Base-by-base conservation (phyloP, 2,329 filamentous ascomycete genomes). In the Aureobasidium sp. region DNA sequence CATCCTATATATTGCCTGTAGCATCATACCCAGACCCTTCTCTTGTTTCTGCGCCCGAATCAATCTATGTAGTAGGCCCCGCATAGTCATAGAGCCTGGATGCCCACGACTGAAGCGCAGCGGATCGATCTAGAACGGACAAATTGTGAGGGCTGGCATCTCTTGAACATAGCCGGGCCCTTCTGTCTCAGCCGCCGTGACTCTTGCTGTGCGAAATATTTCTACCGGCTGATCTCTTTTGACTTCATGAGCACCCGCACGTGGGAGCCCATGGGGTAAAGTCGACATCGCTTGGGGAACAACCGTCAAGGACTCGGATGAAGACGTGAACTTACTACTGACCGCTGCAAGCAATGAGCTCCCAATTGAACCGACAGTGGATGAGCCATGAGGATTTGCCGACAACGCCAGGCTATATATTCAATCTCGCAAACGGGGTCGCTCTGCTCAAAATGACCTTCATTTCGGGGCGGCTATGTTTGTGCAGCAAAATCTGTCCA, bases 161-260 rank as follows among this genome's bases (percentile, higher is more conserved):
- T 29, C 24, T 12, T 41, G 27, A 34, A 44, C 39, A 20, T 20
- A 34, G 53, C 53, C 41, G 29, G 39, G 24, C 27, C 26, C 6
- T 57, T 48, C 39, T 48, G 43, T 59, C 43, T 59, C 55, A 48
- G 55, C 43, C 55, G n/a, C 6, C 20, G 17, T 9, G 29, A 48
- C 20, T 34, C 10, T 29, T 20, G 10, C 43, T 59, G 7, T 48
- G 43, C 34, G 32, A 24, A n/a, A 59, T 29, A 59, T 26, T 24
- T 36, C 29, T 20, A 59, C 55, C 57, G 57, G 57, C 57, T 60
- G 57, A 60, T 60, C 24, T 60, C 34, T 43, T 60, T 51, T 60
- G 34, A 24, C 57, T 59, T 59, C n/a, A 24, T 24, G 20, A 59
- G 43, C n/a, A 36, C n/a, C 46, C n/a, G 48, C 46, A 60, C 57